Evolutionary conservation across 805 yeast genomes (phyloP), one percentile per base, ranked within the genome.

Genomic region (Jamesozyma rosinii): DNA sequence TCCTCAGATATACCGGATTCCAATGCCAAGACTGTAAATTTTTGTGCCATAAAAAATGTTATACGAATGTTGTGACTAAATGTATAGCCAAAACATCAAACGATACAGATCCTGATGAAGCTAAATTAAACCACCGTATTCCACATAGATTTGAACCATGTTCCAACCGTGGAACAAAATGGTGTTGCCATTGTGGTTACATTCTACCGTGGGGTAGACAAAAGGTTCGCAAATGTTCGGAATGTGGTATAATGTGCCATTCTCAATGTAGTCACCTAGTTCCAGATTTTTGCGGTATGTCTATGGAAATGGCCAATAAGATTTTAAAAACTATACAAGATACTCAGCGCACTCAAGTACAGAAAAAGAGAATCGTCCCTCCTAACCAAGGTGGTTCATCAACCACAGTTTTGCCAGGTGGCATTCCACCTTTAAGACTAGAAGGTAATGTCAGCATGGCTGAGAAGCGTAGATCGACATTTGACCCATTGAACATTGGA

Each of bases 171-270:
- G 94, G 96, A 55, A 94, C 99, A 2, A 89, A 90, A 59, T 92
- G 99, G 99, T 92, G 99, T 67, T 92, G 97, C 55, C 99, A 92
- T 62, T 92, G 99, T 74, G 99, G 99, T 48, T 87, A 87, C 59
- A 80, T 92, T 41, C 71, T 92, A 49, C 97, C 98, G 15, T 82
- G 96, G 83, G 95, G 97, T 42, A 78, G 82, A 57, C 88, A 87
- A 63, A 88, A 85, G 54, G 94, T 89, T 10, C 75, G 96, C 41
- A 92, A 87, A 62, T 90, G 98, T 72, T 69, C 83, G 4, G 92
- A 84, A 52, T 92, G 98, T 77, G 95, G 95, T 26, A 78, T 88
- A 18, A 86, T 90, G 82, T 90, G 95, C 56, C 99, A 92, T 59
- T 76, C 92, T 3, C 79, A 79, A 37, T 92, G 99, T 68, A 81